A percentile compares a stretch with the other conserved stretches of the same genome.
Evolutionary conservation across 768 basidiomycete species (phyloP).

Genomic region (Floccularia luteovirens): DNA sequence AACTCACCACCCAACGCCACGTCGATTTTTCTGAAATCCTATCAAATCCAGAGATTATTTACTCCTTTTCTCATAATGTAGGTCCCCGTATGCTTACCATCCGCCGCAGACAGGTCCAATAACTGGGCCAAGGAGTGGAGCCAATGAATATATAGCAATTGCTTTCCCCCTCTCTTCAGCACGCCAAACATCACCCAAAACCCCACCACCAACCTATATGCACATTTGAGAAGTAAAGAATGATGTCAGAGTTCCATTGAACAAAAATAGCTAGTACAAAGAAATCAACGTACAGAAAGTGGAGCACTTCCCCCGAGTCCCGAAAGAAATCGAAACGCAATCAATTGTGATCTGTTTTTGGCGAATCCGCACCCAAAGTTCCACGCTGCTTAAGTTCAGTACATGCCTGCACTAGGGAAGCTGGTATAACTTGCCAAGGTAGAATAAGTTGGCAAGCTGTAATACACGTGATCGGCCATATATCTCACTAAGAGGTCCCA

Average conservation of each 20-base stretch:
- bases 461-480: slow-evolving; percentile 59
- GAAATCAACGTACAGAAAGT: slow-evolving; percentile 41
- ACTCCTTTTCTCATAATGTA: not conserved
- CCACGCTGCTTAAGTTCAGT: slow-evolving; percentile 33
- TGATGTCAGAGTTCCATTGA: too few relatives aligned
- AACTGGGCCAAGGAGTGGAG: slow-evolving; percentile 60
- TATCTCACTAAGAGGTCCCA: slow-evolving; percentile 66
- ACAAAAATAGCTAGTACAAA: too few relatives aligned
- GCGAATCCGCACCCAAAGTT: slow-evolving; percentile 62
- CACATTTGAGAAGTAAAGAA: too few relatives aligned
- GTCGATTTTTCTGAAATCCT: slow-evolving; percentile 54
- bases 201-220: slow-evolving; percentile 52
- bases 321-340: slow-evolving; percentile 62
- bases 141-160: slow-evolving; percentile 55
- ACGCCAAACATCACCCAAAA: slow-evolving; percentile 55
- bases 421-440: slow-evolving; percentile 34
- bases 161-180: slow-evolving; percentile 59
- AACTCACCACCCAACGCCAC: slow-evolving; percentile 66
- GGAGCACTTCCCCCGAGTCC: slow-evolving; percentile 73
- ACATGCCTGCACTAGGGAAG: not conserved
- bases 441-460: slow-evolving; percentile 60
- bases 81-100: slow-evolving; percentile 29
- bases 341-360: slow-evolving; percentile 44
- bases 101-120: slow-evolving; percentile 57
- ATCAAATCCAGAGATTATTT: slow-evolving; percentile 5